These are phyloP conservation scores for Metschnikowia bowlesiae DNA, from an alignment of 805 yeast genomes.

Conservation along the genomic window DNA sequence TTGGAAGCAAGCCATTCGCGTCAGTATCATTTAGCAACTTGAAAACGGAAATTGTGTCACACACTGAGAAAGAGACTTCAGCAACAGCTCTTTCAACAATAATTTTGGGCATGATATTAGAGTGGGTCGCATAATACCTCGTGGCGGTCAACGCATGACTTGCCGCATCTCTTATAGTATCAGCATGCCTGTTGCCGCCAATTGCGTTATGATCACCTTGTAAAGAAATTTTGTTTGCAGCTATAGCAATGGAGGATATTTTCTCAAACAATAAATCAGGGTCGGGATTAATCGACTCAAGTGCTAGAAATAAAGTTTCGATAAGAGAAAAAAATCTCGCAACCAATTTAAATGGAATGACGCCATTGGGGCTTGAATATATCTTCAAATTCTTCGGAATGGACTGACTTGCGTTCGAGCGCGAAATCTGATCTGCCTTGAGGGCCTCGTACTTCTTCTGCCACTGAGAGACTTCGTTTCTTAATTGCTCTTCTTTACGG, in stretches of 20 bases:
- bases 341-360: constrained; percentile 43
- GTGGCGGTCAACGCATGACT: constrained; percentile 74
- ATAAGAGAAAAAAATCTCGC: constrained; percentile 45
- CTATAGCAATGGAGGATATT: constrained; percentile 46
- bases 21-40: constrained; percentile 31
- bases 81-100: constrained; percentile 72
- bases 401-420: constrained; percentile 17
- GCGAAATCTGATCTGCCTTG: constrained; percentile 30
- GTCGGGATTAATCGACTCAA: constrained; percentile 26
- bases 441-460: constrained; percentile 48
- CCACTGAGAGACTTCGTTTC: constrained; percentile 42
- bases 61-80: constrained; percentile 64
- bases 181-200: constrained; percentile 25
- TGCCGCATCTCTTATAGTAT: constrained; percentile 58
- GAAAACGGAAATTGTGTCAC: constrained; percentile 54
- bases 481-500: constrained; percentile 16
- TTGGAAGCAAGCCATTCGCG: not conserved
- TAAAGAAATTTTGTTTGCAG: constrained; percentile 39
- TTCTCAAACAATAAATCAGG: constrained; percentile 46
- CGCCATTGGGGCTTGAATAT: constrained; percentile 37
- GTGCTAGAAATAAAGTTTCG: constrained; percentile 39
- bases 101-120: constrained; percentile 61
- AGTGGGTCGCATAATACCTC: constrained; percentile 64
- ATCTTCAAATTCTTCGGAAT: constrained; percentile 24
- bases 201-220: constrained; percentile 24